A percentile compares a stretch with the other conserved stretches of the same genome.
Evolutionary conservation across 805 yeast genomes (phyloP).

Genomic region (fission yeast (Schizosaccharomyces pombe)): DNA sequence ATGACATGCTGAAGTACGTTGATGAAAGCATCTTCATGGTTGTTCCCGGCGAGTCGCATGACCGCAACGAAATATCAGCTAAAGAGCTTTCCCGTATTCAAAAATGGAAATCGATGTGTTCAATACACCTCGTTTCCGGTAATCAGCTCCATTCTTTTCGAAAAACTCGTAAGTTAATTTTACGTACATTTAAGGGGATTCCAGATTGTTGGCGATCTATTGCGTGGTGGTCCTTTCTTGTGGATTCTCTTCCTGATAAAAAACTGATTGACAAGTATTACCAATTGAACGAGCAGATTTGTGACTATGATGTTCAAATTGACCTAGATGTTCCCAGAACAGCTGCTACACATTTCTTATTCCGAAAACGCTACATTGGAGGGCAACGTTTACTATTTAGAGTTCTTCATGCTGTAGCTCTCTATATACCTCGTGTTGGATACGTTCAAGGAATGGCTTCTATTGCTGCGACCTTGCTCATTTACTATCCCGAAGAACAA

Average conservation of each 20-base stretch:
- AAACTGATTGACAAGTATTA: constrained; percentile 4
- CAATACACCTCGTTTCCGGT: not conserved
- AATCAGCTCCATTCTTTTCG: not conserved
- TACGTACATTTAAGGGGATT: constrained; percentile 8
- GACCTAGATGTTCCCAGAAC: constrained; percentile 12
- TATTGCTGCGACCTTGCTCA: constrained; percentile 23
- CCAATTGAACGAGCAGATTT: constrained; percentile 5
- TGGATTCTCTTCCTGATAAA: not conserved
- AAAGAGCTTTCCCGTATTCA: not conserved
- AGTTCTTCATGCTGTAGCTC: constrained; percentile 10
- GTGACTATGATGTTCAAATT: constrained; percentile 10
- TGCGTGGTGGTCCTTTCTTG: constrained; percentile 11
- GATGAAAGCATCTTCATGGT: not conserved
- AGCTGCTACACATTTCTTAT: constrained; percentile 9
- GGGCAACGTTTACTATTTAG: constrained; percentile 11
- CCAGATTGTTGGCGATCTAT: constrained; percentile 8
- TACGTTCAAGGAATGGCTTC: constrained; percentile 20
- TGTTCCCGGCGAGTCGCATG: not conserved
- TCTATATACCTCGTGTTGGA: constrained; percentile 10
- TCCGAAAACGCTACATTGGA: constrained; percentile 10
- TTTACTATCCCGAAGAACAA: constrained; percentile 9
- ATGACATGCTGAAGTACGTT: not conserved
- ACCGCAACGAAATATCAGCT: not conserved
- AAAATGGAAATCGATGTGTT: not conserved
- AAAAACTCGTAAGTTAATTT: not conserved